These are phyloP conservation scores for Fusarium oligoseptatum DNA, from an alignment of 2,329 filamentous ascomycete genomes.

Conservation along the genomic window DNA sequence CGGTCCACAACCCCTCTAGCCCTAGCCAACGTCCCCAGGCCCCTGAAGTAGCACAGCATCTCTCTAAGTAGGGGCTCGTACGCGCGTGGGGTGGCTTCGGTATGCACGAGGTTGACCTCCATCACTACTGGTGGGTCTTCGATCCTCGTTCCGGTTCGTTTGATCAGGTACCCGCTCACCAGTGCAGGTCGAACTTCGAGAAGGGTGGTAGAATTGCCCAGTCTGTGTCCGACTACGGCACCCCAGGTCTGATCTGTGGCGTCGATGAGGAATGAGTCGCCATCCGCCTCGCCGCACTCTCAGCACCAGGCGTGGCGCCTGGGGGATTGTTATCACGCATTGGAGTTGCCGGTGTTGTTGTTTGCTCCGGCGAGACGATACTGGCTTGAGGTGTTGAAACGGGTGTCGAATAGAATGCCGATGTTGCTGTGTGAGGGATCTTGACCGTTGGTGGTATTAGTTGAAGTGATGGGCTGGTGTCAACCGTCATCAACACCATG, in stretches of 20 bases:
- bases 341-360: slow-evolving; percentile 64
- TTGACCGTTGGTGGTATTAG: slow-evolving; percentile 69
- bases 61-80: slow-evolving; percentile 78
- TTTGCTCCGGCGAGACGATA: slow-evolving; percentile 72
- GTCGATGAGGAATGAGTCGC: slow-evolving; percentile 78
- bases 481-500: slow-evolving; percentile 73
- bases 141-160: slow-evolving; percentile 67
- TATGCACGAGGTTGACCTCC: slow-evolving; percentile 74
- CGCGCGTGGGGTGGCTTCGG: slow-evolving; percentile 63
- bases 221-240: slow-evolving; percentile 75
- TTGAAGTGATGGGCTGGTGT: slow-evolving; percentile 74
- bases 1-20: slow-evolving; percentile 73
- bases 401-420: slow-evolving; percentile 70
- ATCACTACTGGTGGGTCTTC: slow-evolving; percentile 72
- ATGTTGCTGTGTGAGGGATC: slow-evolving; percentile 59
- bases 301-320: slow-evolving; percentile 62
- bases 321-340: slow-evolving; percentile 54
- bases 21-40: slow-evolving; percentile 76
- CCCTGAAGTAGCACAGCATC: slow-evolving; percentile 77
- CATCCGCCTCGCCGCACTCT: slow-evolving; percentile 57
- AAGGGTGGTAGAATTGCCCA: slow-evolving; percentile 70
- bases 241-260: slow-evolving; percentile 82
- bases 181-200: slow-evolving; percentile 69
- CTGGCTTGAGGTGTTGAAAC: slow-evolving; percentile 75
- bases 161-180: slow-evolving; percentile 75